A percentile compares a stretch with the other conserved stretches of the same genome.
phyloP scores from a whole-genome alignment of 2,329 filamentous ascomycete species.

The Aspergillus oerlinghausenensis region DNA sequence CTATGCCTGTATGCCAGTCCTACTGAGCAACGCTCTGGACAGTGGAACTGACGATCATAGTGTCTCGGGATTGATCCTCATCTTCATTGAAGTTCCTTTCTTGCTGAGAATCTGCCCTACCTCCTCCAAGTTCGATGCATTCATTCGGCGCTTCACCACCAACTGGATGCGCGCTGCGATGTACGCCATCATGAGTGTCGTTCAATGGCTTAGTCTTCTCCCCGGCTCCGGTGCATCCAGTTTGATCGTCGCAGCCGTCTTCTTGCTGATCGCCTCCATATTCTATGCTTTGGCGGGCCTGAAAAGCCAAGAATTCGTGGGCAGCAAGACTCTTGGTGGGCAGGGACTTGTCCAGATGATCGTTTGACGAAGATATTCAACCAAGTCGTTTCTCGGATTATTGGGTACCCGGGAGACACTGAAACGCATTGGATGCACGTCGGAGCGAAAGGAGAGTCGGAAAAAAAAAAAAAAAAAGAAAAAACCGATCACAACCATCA shows the following conservation, averaged over 20 bases:
- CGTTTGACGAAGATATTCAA: conserved; percentile 51
- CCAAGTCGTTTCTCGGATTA: background rate
- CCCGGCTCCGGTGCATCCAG: conserved; percentile 54
- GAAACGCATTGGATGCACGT: background rate
- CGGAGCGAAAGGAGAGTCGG: background rate
- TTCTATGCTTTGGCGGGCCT: conserved; percentile 62
- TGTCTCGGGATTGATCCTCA: conserved; percentile 65
- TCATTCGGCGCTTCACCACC: conserved; percentile 87
- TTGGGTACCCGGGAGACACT: background rate
- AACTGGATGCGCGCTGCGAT: conserved; percentile 95
- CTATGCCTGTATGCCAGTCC: conserved; percentile 50
- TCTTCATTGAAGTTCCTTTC: conserved; percentile 87
- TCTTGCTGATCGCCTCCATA: conserved; percentile 68
- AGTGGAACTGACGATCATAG: conserved; percentile 50
- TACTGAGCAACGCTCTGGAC: background rate
- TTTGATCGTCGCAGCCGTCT: conserved; percentile 79
- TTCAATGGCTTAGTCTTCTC: conserved; percentile 81
- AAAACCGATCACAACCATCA: conserved; percentile 4
- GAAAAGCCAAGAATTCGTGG: conserved; percentile 44
- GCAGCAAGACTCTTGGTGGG: conserved; percentile 92
- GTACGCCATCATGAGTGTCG: conserved; percentile 72
- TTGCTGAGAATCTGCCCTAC: conserved; percentile 97
- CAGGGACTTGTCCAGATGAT: conserved; percentile 97
- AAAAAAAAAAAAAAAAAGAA: background rate
- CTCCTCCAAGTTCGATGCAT: conserved; percentile 77